Base-by-base conservation (phyloP, 202 grass and related monocot species). In the Hordeum pubiflorum region DNA sequence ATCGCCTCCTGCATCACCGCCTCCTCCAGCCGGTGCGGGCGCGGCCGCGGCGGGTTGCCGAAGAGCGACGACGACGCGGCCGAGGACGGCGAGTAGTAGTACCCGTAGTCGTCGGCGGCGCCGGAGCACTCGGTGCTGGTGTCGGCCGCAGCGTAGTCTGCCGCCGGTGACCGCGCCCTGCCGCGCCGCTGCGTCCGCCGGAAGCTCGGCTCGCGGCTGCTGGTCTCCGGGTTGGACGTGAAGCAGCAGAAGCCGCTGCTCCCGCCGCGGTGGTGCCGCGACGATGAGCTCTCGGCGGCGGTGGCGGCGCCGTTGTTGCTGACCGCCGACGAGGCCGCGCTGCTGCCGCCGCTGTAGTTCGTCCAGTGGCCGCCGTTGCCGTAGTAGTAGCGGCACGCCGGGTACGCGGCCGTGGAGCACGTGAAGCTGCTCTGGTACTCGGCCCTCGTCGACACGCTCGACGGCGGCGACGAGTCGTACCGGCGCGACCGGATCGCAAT, bases 221-320 rank as follows among this genome's bases (percentile, higher is more conserved):
- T 80, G 7, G 91, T 92, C 67, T 90, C 87, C 0, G 92, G 84
- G 50, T 82, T 82, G 13, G 92, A 89, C 41, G 92, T 92, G 90
- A 94, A 94, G 80, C 92, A 93, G 69, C 90, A 93, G 89, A 94
- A 98, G 77, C 87, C 69, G 70, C 76, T 87, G 81, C 86, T 69
- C 36, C 59, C 67, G 29, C 89, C 85, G 66, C 60, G 82, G 13
- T 62, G 77, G 29, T 86, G 76, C 1, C 58, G 38, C 24, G 13
- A 14, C 2, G 50, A 27, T 1, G 69, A 46, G 69, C 63, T 69
- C 63, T 71, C 63, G 4, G 0, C 32, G 37, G 32, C 63, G 4
- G 0, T 23, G 37, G 32, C 64, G 48, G 64, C 64, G n/a, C 64
- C 76, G 48, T 83, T 61, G 73, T 71, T 58, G 64, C 63, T 77